These are phyloP conservation scores for Salvia rosmarinus DNA, from an alignment of 257 asterid species.

Conservation along the genomic window DNA sequence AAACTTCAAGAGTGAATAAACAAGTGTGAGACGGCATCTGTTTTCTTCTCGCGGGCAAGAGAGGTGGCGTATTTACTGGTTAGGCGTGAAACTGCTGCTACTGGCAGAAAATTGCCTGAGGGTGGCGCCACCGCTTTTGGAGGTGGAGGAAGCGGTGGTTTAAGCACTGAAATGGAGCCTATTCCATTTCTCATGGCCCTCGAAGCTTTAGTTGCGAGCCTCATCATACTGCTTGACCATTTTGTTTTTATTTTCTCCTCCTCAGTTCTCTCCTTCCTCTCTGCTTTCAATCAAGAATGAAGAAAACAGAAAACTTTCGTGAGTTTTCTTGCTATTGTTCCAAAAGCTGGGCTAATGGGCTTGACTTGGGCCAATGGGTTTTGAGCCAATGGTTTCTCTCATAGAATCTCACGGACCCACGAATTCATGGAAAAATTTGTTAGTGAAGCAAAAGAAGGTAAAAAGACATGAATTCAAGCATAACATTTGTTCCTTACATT, in stretches of 20 bases:
- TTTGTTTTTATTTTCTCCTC: neutral
- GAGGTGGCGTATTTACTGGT: constrained; percentile 75
- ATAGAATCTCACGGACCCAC: too few species aligned
- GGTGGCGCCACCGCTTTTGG: constrained; percentile 36
- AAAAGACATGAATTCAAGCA: too few species aligned
- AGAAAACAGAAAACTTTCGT: constrained; percentile 1
- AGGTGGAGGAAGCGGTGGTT: constrained; percentile 38
- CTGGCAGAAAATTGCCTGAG: constrained; percentile 41
- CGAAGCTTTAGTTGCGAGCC: constrained; percentile 47
- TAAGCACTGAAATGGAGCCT: constrained; percentile 40
- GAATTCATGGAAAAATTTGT: too few species aligned
- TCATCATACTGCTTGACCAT: constrained; percentile 43
- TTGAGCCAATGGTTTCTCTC: neutral
- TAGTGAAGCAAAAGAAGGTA: too few species aligned
- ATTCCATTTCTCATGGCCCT: constrained; percentile 41
- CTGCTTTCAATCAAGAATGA: constrained; percentile 17
- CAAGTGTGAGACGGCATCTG: constrained; percentile 48
- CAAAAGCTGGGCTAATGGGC: neutral
- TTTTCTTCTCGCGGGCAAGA: constrained; percentile 68
- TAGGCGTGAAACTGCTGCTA: constrained; percentile 40
- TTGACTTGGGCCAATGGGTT: neutral
- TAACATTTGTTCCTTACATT: too few species aligned
- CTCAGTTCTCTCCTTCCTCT: neutral
- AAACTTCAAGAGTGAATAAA: constrained; percentile 12
- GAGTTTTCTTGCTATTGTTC: neutral